Base-by-base conservation (phyloP, 2,329 filamentous ascomycete genomes). In the Phialocephala sp. region DNA sequence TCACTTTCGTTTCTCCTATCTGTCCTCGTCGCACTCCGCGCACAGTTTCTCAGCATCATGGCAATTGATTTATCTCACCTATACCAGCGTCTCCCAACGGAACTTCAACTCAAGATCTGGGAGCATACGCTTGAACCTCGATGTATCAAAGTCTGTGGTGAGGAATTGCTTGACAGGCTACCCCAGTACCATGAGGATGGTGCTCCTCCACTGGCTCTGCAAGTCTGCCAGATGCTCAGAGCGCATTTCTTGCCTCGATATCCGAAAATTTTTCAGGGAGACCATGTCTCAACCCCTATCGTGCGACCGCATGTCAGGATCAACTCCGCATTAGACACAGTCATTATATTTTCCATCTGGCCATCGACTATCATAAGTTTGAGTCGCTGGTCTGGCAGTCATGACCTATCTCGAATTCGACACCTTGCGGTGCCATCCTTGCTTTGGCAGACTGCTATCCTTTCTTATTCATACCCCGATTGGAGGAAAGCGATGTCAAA, bases 61-160 rank as follows among this genome's bases (percentile, higher is more conserved):
- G 22, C 50, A 1, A 32, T 32, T 14, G 50, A 32, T 5, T 35
- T 54, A 18, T 35, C 50, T 18, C 22, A 35, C 8, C 24, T 54
- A 3, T 54, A 54, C 18, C 22, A 35, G 24, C 50, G 6, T 5
- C 50, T 54, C 5, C 50, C 50, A 4, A 35, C 27, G 5, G 50
- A 54, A 54, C 22, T 54, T 54, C 50, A 54, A 24, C 27, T 54
- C 8, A 54, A n/a, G 50, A 35, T 54, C 22, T 54, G 50, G 50
- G 50, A 54, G 24, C 50, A 54, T 18, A 54, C 50, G 14, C 50
- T 54, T 18, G 50, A 54, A 9, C 50, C 50, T 15, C 50, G 50
- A 54, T 54, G 24, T 18, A 27, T 54, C 11, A 54, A 54, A 54
- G 5, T 54, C 2, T 54, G 12, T 27, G 11, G 14, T 8, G 24